Base-by-base conservation (phyloP, 2,329 filamentous ascomycete species). In the Fusarium miscanthi region DNA sequence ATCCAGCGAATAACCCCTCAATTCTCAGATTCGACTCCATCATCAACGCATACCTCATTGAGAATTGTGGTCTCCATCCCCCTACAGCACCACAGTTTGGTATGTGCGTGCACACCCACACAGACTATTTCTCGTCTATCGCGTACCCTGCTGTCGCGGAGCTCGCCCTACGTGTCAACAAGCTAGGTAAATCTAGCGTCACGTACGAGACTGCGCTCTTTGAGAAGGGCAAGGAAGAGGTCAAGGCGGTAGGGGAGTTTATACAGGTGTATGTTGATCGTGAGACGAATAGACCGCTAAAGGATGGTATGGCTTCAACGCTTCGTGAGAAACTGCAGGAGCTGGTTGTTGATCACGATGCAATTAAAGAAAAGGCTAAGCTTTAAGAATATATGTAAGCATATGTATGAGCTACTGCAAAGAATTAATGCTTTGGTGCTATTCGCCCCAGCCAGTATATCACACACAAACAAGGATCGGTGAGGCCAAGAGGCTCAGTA, bases 131-230 rank as follows among this genome's bases (percentile, higher is more conserved):
- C 78, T 89, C 91, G 0, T 92, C 93, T 1, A 90, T 96, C 45
- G 89, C 91, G 7, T 98, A 95, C 77, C 95, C 95, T 2, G 91
- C 92, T 40, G 87, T 94, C 6, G 88, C 97, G 1, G 94, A 98
- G 75, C 86, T 98, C 8, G 93, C 91, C 2, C 82, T 98, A 46
- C 88, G 94, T 17, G 94, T 97, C 40, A 93, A 92, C 74, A 95
- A 92, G 81, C 87, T 98, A 12, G 94, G 95, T 8, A 93, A 90
- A 74, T 94, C 93, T 31, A 97, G 94, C 77, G 94, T 97, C 13
- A 93, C 90, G 17, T 98, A 97, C 78, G 95, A 98, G 79, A 89
- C 97, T 65, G 96, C 91, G 1, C 87, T 98, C 3, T 98, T 98
- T 77, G 91, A 94, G 79, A 87, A 89, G 66, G 93, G 92, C 0